Evolutionary conservation across 225 moss, liverwort and hornwort genomes (phyloP), one percentile per base, ranked within the genome.

Genomic region (Marchantia polymorpha): DNA sequence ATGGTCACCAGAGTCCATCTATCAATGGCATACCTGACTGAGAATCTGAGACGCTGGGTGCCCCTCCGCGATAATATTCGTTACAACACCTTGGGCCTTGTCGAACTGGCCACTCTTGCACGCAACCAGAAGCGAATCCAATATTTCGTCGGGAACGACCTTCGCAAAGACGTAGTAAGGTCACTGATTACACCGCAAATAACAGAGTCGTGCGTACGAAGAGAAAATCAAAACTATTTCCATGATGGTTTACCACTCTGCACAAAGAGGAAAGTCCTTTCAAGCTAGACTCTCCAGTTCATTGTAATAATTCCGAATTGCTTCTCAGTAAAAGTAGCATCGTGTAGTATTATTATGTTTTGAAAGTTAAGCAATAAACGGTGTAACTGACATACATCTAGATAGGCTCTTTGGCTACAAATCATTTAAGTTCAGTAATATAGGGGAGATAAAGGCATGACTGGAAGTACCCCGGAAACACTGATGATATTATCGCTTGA

Each of bases 81-180:
- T 90, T 78, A 99, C 97, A 72, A 89, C 92, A 74, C 83, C 88
- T 27, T 93, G 91, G 17, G 92, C 94, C 74, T 84, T 80, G 53
- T 99, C 94, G 55, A 99, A 99, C 65, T 99, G 92, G 70, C 97
- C 97, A 78, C 91, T 99, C 82, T 86, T 90, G 79, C 97, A 99
- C 48, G 93, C 91, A 78, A 89, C 82, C 54, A 99, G 27, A 20
- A 94, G 85, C 55, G 87, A 88, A 65, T 81, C 74, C 25, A 99
- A 85, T 49, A 93, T 85, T 73, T 81, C 85, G 22, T 92, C 92
- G 51, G 92, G 93, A 56, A 99, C 94, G 69, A 99, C 93, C 93
- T 93, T 67, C 81, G 78, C 30, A 79, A 19, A 1, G 4, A 51
- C 31, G 39, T 39, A 5, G 39, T 39, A 39, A 39, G 39, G 39